A percentile compares a stretch with the other conserved stretches of the same genome.
Conservation (phyloP, 345 rosid genomes). For the Melaleuca quinquenervia region DNA sequence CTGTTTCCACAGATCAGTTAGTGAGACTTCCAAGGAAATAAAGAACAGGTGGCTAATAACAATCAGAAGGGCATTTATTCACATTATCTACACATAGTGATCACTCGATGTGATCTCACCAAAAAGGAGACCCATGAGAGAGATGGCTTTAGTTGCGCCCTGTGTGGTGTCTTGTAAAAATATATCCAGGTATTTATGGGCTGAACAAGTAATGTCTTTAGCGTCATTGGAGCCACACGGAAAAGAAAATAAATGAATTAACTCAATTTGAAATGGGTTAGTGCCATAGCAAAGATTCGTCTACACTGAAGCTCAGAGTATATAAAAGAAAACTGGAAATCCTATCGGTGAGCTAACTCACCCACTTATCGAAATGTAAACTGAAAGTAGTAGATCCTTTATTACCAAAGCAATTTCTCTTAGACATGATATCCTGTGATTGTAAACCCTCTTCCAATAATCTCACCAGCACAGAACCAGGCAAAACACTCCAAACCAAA, state of each 20-base stretch:
- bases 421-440: slow-evolving; percentile 33
- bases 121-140: background rate
- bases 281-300: background rate
- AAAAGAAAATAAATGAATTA: background rate
- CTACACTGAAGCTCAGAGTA: background rate
- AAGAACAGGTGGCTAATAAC: background rate
- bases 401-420: background rate
- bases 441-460: slow-evolving; percentile 44
- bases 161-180: background rate
- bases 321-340: background rate
- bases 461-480: slow-evolving; percentile 39
- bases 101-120: background rate
- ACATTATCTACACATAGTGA: background rate
- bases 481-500: slow-evolving; percentile 45
- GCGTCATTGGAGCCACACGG: background rate
- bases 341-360: background rate
- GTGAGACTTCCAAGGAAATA: background rate
- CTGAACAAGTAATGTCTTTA: background rate
- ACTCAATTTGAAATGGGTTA: background rate
- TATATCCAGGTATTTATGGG: background rate
- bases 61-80: background rate
- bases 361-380: background rate
- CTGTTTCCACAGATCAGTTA: background rate
- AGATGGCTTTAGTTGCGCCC: background rate
- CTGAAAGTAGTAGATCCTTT: background rate